Evolutionary conservation across 495 filamentous ascomycete species (phyloP).

Genomic region (Penicillium canescens): DNA sequence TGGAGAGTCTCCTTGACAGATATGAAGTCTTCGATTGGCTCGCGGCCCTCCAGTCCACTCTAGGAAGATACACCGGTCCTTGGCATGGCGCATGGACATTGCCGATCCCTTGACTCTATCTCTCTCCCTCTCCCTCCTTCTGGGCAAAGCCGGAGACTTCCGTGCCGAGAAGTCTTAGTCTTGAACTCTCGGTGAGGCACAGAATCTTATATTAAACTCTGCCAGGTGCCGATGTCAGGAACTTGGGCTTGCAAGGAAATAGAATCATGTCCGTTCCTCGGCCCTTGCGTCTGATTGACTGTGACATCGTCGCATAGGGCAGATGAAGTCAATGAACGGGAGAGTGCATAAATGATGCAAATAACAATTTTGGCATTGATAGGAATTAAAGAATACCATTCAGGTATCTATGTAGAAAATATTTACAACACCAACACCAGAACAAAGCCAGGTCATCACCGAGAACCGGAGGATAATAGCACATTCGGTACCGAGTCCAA

Average conservation of each 20-base stretch:
- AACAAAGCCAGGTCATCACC: neutral
- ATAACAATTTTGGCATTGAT: no score
- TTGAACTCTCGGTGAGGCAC: neutral
- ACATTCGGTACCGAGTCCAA: conserved; percentile 1
- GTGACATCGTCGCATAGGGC: no score
- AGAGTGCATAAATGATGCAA: no score
- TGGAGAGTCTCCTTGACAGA: neutral
- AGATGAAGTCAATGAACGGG: no score
- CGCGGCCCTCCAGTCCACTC: neutral
- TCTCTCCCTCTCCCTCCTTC: no score
- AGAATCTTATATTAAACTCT: conserved; percentile 7
- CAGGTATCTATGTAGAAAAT: no score
- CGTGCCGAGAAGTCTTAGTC: neutral
- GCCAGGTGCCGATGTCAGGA: conserved; percentile 3
- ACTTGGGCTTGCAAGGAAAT: neutral
- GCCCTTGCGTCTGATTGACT: neutral
- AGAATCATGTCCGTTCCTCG: conserved; percentile 1
- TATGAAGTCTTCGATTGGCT: conserved; percentile 6
- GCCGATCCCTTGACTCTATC: neutral
- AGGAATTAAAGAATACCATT: no score
- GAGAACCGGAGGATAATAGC: neutral
- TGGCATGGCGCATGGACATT: conserved; percentile 10
- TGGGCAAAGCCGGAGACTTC: neutral
- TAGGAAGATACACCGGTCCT: neutral
- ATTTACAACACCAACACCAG: no score